Evolutionary conservation across 257 asterid species (phyloP).

Genomic region (Nemophila menziesii): DNA sequence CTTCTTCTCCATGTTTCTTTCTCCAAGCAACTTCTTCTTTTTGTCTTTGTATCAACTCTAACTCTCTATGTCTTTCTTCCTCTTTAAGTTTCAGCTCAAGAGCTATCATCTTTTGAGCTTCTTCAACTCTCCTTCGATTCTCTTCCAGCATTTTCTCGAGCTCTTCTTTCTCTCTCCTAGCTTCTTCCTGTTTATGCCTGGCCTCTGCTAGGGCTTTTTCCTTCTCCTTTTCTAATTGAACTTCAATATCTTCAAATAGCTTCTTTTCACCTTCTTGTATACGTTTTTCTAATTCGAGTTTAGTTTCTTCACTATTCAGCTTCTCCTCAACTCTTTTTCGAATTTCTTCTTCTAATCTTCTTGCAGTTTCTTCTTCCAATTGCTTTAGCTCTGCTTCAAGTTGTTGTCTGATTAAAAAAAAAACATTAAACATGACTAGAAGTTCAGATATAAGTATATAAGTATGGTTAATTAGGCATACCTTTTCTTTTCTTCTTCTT

Average conservation of each 20-base stretch:
- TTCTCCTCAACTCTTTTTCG: slow-evolving; percentile 70
- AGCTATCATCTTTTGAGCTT: slow-evolving; percentile 80
- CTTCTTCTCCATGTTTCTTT: slow-evolving; percentile 60
- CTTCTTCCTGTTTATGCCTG: slow-evolving; percentile 69
- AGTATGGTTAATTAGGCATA: slow-evolving; percentile 13
- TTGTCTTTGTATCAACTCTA: slow-evolving; percentile 81
- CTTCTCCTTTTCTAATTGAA: slow-evolving; percentile 68
- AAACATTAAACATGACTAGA: slow-evolving; percentile 4
- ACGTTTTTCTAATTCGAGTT: slow-evolving; percentile 50
- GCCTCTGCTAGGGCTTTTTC: slow-evolving; percentile 80
- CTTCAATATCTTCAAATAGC: slow-evolving; percentile 58
- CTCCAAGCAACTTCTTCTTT: slow-evolving; percentile 76
- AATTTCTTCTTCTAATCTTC: slow-evolving; percentile 78
- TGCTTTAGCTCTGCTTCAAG: slow-evolving; percentile 72
- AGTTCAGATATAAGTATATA: not conserved
- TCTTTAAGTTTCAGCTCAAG: slow-evolving; percentile 66
- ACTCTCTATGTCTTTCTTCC: slow-evolving; percentile 68
- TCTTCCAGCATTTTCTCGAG: slow-evolving; percentile 94
- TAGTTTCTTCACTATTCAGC: slow-evolving; percentile 60
- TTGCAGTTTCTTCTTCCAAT: slow-evolving; percentile 88
- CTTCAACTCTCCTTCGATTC: slow-evolving; percentile 84
- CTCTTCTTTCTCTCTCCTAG: slow-evolving; percentile 85
- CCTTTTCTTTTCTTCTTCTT: slow-evolving; percentile 73
- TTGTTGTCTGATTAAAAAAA: slow-evolving; percentile 37
- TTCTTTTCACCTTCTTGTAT: slow-evolving; percentile 57